Evolutionary conservation across 371 early-diverging fungal species (phyloP).

Genomic region (Rhizopus microsporus): DNA sequence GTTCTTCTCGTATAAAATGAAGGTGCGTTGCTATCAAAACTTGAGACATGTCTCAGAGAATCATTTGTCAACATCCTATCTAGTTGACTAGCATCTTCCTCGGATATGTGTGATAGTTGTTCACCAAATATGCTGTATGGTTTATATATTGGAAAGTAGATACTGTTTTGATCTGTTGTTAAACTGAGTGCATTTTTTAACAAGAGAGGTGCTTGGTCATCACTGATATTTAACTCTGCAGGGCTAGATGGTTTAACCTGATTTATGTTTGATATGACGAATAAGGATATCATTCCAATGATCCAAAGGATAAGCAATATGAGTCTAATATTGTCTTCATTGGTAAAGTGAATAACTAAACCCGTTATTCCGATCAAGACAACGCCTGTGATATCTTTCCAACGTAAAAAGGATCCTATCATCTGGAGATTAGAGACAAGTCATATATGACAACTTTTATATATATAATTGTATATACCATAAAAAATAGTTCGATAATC

Average conservation of each 20-base stretch:
- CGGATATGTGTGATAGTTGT: slow-evolving; percentile 45
- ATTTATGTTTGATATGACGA: slow-evolving; percentile 10
- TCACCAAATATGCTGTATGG: slow-evolving; percentile 53
- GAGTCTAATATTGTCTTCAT: slow-evolving; percentile 6
- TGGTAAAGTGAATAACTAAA: slow-evolving; percentile 1
- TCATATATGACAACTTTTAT: slow-evolving; percentile 3
- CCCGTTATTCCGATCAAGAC: slow-evolving; percentile 17
- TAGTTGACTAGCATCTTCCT: slow-evolving; percentile 40
- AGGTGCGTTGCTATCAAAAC: slow-evolving; percentile 21
- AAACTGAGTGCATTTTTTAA: slow-evolving; percentile 33
- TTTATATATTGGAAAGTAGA: slow-evolving; percentile 27
- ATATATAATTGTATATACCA: slow-evolving; percentile 24
- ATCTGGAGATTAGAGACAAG: slow-evolving; percentile 3
- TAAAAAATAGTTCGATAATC: slow-evolving; percentile 38
- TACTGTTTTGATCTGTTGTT: slow-evolving; percentile 20
- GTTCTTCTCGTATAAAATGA: slow-evolving; percentile 16
- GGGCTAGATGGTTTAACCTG: slow-evolving; percentile 17
- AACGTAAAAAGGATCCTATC: slow-evolving; percentile 25
- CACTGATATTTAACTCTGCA: slow-evolving; percentile 24
- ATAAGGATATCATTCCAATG: slow-evolving; percentile 11
- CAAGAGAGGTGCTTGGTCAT: slow-evolving; percentile 36
- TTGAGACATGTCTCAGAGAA: slow-evolving; percentile 23
- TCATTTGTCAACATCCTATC: slow-evolving; percentile 29
- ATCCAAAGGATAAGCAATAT: slow-evolving; percentile 9
- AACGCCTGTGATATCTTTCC: slow-evolving; percentile 12